Evolutionary conservation across 176 grass and related monocot genomes (phyloP), one percentile per base, ranked within the genome.

Genomic region (Pontederia crassipes): DNA sequence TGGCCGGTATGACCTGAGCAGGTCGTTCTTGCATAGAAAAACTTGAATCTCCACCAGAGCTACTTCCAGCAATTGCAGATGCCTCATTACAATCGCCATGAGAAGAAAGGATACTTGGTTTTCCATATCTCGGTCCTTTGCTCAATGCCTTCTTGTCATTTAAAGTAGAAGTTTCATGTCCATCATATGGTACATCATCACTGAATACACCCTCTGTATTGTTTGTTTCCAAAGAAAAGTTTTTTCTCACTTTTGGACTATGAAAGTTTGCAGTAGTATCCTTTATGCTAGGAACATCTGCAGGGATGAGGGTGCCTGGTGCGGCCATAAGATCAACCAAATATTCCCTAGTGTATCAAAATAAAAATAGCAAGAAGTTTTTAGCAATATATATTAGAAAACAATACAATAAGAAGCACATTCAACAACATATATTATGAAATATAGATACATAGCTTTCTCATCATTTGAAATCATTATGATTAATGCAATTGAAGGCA

Each of bases 311-410:
- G 52, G 87, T 83, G 70, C 93, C 93, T 17, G 93, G 87, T 64
- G 88, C 88, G 83, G 84, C 87, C 93, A 98, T 98, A 67, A 98
- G 82, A 92, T 98, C 93, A 56, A 98, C 93, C 79, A 98, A 83
- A 61, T 81, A 98, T 72, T 98, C 93, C 82, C 93, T 98, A 74
- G 52, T 53, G 45, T 11, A 69, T 10, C 82, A 47, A 45, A 48
- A 70, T 55, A 76, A 3, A 64, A 54, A 47, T 46, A 10, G 49
- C 32, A 26, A 74, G 27, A 35, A 12, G 24, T 48, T 55, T 24
- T 74, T 40, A 40, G 11, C 2, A 48, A n/a, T 24, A 57, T 68
- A 24, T 11, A 51, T 50, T 24, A 24, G 20, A 24, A 9, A 61
- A 45, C 2, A 15, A 45, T 46, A 40, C 15, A 11, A 48, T 4